Evolutionary conservation across 768 basidiomycete species (phyloP).

Genomic region (Termitomyces titanicus): DNA sequence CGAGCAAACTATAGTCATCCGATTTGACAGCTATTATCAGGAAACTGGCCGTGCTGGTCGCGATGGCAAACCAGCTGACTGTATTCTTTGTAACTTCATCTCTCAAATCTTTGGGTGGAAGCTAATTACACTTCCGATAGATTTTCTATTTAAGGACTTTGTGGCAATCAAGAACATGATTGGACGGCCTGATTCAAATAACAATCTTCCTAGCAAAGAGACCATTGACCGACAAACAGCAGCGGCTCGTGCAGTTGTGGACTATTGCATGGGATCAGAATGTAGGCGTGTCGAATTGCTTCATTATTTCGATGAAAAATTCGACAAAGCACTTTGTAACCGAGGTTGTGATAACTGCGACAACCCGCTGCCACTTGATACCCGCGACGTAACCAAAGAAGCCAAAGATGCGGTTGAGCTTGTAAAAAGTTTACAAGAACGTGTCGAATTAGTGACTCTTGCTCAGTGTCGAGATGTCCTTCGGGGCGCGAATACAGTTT

Average conservation of each 20-base stretch:
- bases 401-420: conserved; percentile 58
- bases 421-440: conserved; percentile 40
- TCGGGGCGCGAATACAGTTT: conserved; percentile 54
- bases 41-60: conserved; percentile 97
- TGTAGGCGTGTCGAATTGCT: conserved; percentile 89
- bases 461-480: conserved; percentile 58
- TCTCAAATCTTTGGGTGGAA: not conserved
- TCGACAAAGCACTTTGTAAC: conserved; percentile 63
- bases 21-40: conserved; percentile 69
- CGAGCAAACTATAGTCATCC: conserved; percentile 4
- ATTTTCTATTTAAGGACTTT: conserved; percentile 62
- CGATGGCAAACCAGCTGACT: conserved; percentile 81
- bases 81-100: conserved; percentile 71
- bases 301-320: conserved; percentile 82
- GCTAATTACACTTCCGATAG: conserved; percentile 33
- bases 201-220: conserved; percentile 34
- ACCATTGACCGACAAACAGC: conserved; percentile 67
- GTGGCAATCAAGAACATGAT: conserved; percentile 57
- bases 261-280: conserved; percentile 78
- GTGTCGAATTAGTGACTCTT: conserved; percentile 55
- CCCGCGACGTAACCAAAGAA: conserved; percentile 57
- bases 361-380: conserved; percentile 38
- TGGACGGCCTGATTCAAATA: conserved; percentile 45
- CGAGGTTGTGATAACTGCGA: conserved; percentile 84
- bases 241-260: conserved; percentile 65